Evolutionary conservation across 805 yeast genomes (phyloP).

Genomic region (Starmerella stellata): DNA sequence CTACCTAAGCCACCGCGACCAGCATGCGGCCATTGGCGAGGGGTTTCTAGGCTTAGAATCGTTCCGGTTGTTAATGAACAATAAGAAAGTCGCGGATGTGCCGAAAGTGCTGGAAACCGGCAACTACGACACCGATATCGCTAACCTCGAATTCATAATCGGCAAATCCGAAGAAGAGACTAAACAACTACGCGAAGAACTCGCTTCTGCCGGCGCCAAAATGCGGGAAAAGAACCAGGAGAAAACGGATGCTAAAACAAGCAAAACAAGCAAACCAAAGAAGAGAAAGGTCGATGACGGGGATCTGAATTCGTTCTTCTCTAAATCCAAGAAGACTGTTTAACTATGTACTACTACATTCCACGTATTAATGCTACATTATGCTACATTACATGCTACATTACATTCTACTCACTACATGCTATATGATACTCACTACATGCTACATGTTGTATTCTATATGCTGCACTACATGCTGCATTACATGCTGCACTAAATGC

Average conservation of each 20-base stretch:
- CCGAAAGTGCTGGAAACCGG: constrained; percentile 78
- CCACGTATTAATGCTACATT: no score
- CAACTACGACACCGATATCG: constrained; percentile 44
- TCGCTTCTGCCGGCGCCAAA: constrained; percentile 43
- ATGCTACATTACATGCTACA: no score
- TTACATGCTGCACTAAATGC: no score
- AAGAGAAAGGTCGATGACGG: neutral
- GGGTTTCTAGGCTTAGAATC: constrained; percentile 81
- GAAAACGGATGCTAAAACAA: constrained; percentile 42
- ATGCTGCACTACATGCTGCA: no score
- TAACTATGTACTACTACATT: no score
- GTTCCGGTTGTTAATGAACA: constrained; percentile 62
- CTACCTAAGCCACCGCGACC: constrained; percentile 68
- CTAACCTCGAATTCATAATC: constrained; percentile 57
- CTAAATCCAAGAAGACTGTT: neutral
- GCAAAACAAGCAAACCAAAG: constrained; percentile 13
- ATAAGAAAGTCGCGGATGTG: constrained; percentile 37
- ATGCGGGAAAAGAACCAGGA: constrained; percentile 53
- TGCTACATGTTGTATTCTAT: no score
- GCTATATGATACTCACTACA: no score
- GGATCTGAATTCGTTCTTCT: neutral
- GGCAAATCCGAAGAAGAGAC: constrained; percentile 40
- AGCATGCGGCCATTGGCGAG: constrained; percentile 74
- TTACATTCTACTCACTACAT: no score
- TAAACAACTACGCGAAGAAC: constrained; percentile 29